Percentiles rank a stretch among this genome's conserved stretches.
phyloP scores from a whole-genome alignment of 495 filamentous ascomycete species.

The Cudoniella acicularis region DNA sequence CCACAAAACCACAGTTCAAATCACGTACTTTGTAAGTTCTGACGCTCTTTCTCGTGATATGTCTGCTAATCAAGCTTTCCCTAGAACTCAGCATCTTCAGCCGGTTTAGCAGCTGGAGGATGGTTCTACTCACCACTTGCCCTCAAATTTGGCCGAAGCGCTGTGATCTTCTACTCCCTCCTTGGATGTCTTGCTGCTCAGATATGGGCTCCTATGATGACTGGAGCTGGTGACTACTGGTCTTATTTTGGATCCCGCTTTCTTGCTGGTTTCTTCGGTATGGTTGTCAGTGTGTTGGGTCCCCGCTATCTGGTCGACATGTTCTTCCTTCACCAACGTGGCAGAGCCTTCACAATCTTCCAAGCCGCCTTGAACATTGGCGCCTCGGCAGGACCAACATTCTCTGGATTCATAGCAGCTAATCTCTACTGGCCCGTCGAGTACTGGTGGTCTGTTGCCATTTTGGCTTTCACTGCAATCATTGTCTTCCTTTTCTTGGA shows the following conservation, averaged over 20 bases:
- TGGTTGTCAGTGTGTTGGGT: conserved; percentile 27
- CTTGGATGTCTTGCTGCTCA: conserved; percentile 32
- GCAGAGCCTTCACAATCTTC: conserved; percentile 37
- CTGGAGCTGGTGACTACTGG: conserved; percentile 12
- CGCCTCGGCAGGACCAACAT: conserved; percentile 37
- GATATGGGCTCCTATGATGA: conserved; percentile 44
- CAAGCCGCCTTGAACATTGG: conserved; percentile 39
- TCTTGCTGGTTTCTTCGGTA: conserved; percentile 37
- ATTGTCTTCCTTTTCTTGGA: conserved; percentile 42
- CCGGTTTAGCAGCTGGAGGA: conserved; percentile 38
- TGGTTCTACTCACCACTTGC: conserved; percentile 40
- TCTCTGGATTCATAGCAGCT: conserved; percentile 42
- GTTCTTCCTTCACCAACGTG: conserved; percentile 40
- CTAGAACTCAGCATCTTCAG: conserved; percentile 38
- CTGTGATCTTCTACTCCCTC: conserved; percentile 41
- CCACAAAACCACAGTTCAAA: conserved; percentile 27
- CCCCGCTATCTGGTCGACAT: conserved; percentile 37
- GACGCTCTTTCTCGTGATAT: neutral
- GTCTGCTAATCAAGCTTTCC: neutral
- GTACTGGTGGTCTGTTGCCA: conserved; percentile 49
- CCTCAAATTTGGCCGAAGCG: conserved; percentile 34
- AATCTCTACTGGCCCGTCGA: conserved; percentile 36
- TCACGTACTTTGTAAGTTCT: conserved; percentile 29
- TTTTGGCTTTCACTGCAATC: conserved; percentile 36
- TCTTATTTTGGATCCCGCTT: conserved; percentile 39